A percentile compares a stretch with the other conserved stretches of the same genome.
Evolutionary conservation across 805 yeast species (phyloP).

Genomic region (Zygoascus ofunaensis): DNA sequence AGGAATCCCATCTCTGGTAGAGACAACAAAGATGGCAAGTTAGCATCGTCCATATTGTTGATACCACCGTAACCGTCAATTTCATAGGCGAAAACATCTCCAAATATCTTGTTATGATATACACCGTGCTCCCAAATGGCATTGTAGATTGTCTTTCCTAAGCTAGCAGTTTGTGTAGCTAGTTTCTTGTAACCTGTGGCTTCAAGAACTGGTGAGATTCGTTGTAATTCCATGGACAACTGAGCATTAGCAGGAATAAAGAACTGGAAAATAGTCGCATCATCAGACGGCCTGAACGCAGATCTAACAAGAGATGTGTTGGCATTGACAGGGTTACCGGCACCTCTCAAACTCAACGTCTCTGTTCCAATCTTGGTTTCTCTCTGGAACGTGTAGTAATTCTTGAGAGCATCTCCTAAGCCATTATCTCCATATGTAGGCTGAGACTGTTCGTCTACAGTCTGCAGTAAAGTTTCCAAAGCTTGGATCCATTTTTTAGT

Average conservation of each 20-base stretch:
- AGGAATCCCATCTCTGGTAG: slow-evolving; percentile 72
- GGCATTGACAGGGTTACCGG: slow-evolving; percentile 72
- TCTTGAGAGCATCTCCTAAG: slow-evolving; percentile 39
- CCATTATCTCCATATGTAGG: slow-evolving; percentile 38
- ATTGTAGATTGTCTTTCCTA: slow-evolving; percentile 35
- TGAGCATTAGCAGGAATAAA: slow-evolving; percentile 84
- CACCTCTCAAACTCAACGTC: slow-evolving; percentile 68
- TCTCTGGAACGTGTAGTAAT: slow-evolving; percentile 61
- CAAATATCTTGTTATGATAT: slow-evolving; percentile 57
- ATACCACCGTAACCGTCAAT: slow-evolving; percentile 78
- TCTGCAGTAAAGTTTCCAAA: slow-evolving; percentile 39
- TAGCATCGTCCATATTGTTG: slow-evolving; percentile 82
- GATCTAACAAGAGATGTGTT: slow-evolving; percentile 68
- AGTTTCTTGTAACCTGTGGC: slow-evolving; percentile 17
- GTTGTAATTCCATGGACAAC: slow-evolving; percentile 52
- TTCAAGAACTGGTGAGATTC: slow-evolving; percentile 21
- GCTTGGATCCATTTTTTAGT: slow-evolving; percentile 53
- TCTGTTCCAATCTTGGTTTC: slow-evolving; percentile 70
- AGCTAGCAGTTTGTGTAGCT: slow-evolving; percentile 20
- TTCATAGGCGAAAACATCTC: slow-evolving; percentile 78
- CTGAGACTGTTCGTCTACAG: slow-evolving; percentile 49
- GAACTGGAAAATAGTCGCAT: slow-evolving; percentile 69
- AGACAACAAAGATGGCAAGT: slow-evolving; percentile 71
- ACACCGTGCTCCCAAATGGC: slow-evolving; percentile 61
- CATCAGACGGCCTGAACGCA: slow-evolving; percentile 84